Conservation (phyloP, 495 filamentous ascomycete species). For the Hypoxylon fragiforme region DNA sequence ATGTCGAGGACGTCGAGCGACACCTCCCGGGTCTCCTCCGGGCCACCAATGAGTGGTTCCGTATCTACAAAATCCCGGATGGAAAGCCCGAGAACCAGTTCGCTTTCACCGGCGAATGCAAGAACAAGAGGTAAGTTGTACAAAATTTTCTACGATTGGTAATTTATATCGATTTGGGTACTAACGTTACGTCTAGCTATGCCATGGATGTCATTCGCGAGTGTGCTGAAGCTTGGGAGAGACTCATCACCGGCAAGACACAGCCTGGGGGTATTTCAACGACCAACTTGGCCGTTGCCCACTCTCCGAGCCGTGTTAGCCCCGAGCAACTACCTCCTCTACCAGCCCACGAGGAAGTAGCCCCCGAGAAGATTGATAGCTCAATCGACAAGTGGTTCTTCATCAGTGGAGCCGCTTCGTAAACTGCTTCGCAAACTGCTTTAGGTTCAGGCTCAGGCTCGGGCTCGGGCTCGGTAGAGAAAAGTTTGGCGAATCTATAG, state of each 20-base stretch:
- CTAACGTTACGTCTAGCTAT: conserved; percentile 61
- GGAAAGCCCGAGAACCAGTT: conserved; percentile 99
- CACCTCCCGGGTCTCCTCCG: conserved; percentile 95
- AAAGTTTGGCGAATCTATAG: conserved; percentile 26
- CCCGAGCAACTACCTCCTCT: conserved; percentile 68
- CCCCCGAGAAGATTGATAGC: conserved; percentile 87
- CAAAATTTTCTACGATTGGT: no score
- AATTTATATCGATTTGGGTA: neutral
- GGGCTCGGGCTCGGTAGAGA: conserved; percentile 33
- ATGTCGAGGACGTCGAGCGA: conserved; percentile 98
- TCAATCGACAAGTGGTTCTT: conserved; percentile 99
- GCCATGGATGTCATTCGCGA: conserved; percentile 92
- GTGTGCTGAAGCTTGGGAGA: conserved; percentile 96
- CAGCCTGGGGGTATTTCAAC: conserved; percentile 73
- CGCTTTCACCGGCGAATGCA: conserved; percentile 99
- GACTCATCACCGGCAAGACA: conserved; percentile 86
- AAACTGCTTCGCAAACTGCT: conserved; percentile 44
- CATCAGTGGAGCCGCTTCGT: conserved; percentile 95
- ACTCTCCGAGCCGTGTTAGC: conserved; percentile 69
- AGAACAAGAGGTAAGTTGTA: conserved; percentile 88
- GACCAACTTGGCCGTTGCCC: conserved; percentile 73
- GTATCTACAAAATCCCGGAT: conserved; percentile 99
- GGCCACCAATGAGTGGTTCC: conserved; percentile 99
- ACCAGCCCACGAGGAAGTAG: conserved; percentile 72
- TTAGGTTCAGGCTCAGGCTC: neutral